Evolutionary conservation across 768 basidiomycete genomes (phyloP).

Genomic region (Amanita subjunquillea): DNA sequence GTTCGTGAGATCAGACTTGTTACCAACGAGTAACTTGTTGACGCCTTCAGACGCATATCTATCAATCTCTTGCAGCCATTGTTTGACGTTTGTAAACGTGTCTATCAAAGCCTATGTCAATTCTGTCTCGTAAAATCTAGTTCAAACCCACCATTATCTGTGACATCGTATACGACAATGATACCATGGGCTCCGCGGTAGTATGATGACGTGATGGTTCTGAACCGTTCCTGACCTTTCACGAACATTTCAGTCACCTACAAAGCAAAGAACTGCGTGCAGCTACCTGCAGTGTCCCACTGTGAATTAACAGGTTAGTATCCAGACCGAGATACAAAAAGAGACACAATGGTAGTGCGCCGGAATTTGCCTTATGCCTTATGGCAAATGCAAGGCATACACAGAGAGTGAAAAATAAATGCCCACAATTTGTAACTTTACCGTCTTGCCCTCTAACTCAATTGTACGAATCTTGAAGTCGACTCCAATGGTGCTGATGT

Average conservation of each 20-base stretch:
- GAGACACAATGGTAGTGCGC: background rate
- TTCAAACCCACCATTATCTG: conserved; percentile 65
- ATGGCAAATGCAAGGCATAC: no score
- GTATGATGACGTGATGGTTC: conserved; percentile 99
- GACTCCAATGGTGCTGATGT: conserved; percentile 96
- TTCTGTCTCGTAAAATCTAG: background rate
- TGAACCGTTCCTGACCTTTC: conserved; percentile 92
- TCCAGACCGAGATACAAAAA: background rate
- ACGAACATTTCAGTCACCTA: background rate
- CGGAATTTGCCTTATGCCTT: background rate
- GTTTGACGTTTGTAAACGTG: conserved; percentile 91
- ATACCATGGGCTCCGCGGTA: conserved; percentile 98
- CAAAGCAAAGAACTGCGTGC: background rate
- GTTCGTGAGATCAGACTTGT: conserved; percentile 96
- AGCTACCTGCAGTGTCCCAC: conserved; percentile 96
- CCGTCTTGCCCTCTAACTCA: conserved; percentile 96
- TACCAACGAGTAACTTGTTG: conserved; percentile 96
- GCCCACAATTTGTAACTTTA: conserved; percentile 96
- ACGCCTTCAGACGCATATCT: conserved; percentile 97
- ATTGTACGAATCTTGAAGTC: conserved; percentile 99
- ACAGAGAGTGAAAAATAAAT: conserved; percentile 8
- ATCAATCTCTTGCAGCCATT: conserved; percentile 90
- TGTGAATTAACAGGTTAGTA: conserved; percentile 19
- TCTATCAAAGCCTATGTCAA: conserved; percentile 33
- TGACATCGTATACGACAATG: conserved; percentile 97